Evolutionary conservation across 129 eudicot species (phyloP), one percentile per base, ranked within the genome.

Genomic region (Chrysanthemum lavandulifolium): DNA sequence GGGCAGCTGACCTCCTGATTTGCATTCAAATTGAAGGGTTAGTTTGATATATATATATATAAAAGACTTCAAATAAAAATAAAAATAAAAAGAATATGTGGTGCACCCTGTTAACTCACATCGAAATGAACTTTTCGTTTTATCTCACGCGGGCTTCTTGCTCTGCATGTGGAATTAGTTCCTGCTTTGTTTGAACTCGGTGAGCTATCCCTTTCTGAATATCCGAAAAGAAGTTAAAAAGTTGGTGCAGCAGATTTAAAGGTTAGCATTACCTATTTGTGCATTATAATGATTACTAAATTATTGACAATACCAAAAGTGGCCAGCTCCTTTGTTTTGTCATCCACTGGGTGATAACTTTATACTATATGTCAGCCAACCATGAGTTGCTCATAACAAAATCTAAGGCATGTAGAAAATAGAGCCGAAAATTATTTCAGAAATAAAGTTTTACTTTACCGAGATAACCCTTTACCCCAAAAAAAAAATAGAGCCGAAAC

Each of bases 71-170:
- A 68, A 33, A 33, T 21, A 13, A 19, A 10, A 50, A 2, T 6
- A 13, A 8, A 8, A 1, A 80, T 10, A 27, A 74, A 49, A 47
- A 64, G 5, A 15, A 52, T 15, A 59, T 40, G 40, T 61, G 18
- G 57, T 63, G 73, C n/a, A 78, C 53, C 51, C 25, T 13, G 6
- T 71, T 69, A 63, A 80, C 85, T 86, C 68, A 86, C 90, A 74
- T 86, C 90, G 75, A 86, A 86, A 80, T 80, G 90, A 72, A 80
- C 79, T 74, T 56, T 86, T 9, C 81, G 85, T 64, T 77, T 86
- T 67, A 81, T 70, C 75, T 74, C 77, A 6, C 90, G 83, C 74
- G 74, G 78, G 81, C 87, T 81, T 67, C 90, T 83, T 66, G 72
- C 80, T 69, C 74, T 73, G 14, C 66, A 78, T 40, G 60, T 48